These are phyloP conservation scores for Aureobasidium subglaciale DNA, from an alignment of 2,329 filamentous ascomycete species.

Conservation along the genomic window DNA sequence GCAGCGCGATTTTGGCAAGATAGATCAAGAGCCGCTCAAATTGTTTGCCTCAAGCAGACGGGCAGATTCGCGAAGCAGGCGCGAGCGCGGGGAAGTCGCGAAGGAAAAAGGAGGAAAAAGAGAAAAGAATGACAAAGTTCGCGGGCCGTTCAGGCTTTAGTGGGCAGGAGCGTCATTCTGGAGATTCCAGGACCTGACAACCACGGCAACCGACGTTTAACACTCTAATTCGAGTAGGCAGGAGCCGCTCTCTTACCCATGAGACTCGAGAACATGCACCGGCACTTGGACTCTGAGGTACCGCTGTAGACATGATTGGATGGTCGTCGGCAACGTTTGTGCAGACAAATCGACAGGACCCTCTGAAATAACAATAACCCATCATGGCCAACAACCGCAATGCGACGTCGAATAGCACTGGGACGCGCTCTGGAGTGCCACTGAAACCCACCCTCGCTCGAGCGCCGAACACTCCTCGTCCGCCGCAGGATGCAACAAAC, in stretches of 20 bases:
- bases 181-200: constrained; percentile 10
- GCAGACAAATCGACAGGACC: constrained; percentile 10
- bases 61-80: not conserved
- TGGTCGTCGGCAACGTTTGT: constrained; percentile 5
- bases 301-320: constrained; percentile 3
- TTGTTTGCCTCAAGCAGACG: not conserved
- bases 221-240: not conserved
- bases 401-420: not conserved
- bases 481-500: constrained; percentile 28
- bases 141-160: not conserved
- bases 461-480: constrained; percentile 53
- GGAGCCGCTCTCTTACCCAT: not conserved
- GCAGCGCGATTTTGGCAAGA: not conserved
- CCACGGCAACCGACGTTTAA: constrained; percentile 8
- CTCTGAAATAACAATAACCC: not conserved
- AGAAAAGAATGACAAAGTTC: not conserved
- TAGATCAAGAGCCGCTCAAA: not conserved
- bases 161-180: constrained; percentile 9
- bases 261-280: not conserved
- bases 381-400: constrained; percentile 10
- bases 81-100: not conserved
- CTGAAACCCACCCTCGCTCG: constrained; percentile 62
- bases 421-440: constrained; percentile 42
- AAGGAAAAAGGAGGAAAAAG: not conserved
- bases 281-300: not conserved